phyloP scores from a whole-genome alignment of 2,329 filamentous ascomycete species.

The Orbilia quercus region DNA sequence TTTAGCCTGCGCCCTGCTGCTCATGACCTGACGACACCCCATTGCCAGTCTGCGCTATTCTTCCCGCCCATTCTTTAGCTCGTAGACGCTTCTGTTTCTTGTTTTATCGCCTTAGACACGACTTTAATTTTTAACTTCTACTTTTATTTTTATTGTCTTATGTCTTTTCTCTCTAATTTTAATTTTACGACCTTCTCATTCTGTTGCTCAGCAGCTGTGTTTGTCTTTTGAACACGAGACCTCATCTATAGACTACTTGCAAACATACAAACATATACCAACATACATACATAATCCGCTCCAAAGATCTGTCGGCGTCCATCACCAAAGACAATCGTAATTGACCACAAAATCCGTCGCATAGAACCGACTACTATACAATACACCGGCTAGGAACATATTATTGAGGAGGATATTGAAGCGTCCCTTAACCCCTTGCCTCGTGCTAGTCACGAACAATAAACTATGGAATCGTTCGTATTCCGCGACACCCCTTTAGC shows the following conservation, averaged over 20 bases:
- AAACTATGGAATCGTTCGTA: conserved; percentile 84
- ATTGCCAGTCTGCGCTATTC: conserved; percentile 6
- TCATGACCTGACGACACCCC: conserved; percentile 50
- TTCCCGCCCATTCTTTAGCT: conserved; percentile 21
- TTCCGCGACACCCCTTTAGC: conserved; percentile 88
- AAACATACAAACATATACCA: too few species aligned
- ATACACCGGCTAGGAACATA: neutral
- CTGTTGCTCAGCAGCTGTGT: neutral
- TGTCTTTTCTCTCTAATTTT: neutral
- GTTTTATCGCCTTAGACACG: too few species aligned
- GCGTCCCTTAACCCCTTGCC: neutral
- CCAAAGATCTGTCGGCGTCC: conserved; percentile 6
- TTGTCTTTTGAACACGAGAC: neutral
- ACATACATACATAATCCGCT: conserved; percentile 30
- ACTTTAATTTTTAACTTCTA: too few species aligned
- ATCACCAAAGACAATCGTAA: neutral
- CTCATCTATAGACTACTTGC: too few species aligned
- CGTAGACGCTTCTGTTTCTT: neutral
- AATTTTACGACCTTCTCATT: neutral
- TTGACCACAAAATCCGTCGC: neutral
- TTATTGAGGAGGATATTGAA: neutral
- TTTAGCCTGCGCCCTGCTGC: conserved; percentile 36
- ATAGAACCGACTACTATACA: neutral
- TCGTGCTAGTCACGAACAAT: conserved; percentile 28
- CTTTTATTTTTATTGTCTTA: neutral